A percentile compares a stretch with the other conserved stretches of the same genome.
phyloP scores from a whole-genome alignment of 352 stramenopile genomes.

The Pythium angustatum region DNA sequence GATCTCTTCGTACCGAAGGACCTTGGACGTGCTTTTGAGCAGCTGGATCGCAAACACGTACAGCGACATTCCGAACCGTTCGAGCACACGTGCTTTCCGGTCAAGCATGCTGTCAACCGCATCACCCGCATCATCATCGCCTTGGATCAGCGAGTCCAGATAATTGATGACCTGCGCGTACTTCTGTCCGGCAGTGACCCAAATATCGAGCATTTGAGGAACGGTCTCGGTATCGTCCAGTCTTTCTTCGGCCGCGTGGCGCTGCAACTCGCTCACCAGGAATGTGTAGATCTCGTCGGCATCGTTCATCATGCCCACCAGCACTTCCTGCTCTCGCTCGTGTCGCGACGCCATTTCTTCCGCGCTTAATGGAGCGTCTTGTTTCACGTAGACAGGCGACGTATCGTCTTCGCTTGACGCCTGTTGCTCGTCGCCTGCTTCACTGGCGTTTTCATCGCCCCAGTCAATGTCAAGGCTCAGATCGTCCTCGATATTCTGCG shows the following conservation, averaged over 20 bases:
- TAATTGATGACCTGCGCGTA: conserved; percentile 57
- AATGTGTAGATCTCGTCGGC: conserved; percentile 69
- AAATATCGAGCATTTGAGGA: conserved; percentile 66
- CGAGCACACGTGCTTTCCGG: conserved; percentile 36
- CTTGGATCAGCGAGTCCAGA: conserved; percentile 26
- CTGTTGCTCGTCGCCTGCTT: neutral
- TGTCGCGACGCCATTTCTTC: conserved; percentile 1
- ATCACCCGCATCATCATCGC: neutral
- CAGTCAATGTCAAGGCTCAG: conserved; percentile 30
- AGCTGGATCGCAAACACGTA: conserved; percentile 67
- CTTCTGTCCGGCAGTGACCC: conserved; percentile 63
- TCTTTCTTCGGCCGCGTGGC: conserved; percentile 32
- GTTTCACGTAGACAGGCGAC: neutral
- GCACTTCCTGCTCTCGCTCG: conserved; percentile 21
- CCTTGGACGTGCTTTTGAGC: conserved; percentile 52
- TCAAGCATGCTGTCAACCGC: neutral
- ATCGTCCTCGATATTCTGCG: conserved; percentile 12
- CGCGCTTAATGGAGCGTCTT: neutral
- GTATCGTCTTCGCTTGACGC: neutral
- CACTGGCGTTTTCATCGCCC: conserved; percentile 9
- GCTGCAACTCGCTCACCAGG: conserved; percentile 46
- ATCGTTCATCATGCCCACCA: conserved; percentile 39
- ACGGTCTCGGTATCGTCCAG: conserved; percentile 40
- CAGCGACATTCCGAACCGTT: conserved; percentile 58
- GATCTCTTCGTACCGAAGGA: conserved; percentile 61